Conservation (phyloP, 768 basidiomycete species). For the Trametes sanguinea region DNA sequence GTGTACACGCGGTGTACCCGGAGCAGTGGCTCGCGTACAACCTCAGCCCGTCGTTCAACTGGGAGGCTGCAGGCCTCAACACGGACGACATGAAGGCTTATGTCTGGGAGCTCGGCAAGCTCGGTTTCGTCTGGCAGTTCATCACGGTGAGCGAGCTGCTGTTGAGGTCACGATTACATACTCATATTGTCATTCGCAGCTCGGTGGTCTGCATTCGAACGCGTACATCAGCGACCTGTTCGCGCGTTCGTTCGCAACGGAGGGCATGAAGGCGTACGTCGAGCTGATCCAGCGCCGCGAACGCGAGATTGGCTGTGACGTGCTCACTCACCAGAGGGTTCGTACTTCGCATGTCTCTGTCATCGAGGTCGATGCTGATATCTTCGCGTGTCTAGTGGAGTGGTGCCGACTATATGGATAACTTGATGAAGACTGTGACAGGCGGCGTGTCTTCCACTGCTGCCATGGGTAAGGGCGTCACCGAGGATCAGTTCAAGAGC, state of each 20-base stretch:
- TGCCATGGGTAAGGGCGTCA: constrained; percentile 99
- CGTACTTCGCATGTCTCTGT: background rate
- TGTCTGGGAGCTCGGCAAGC: constrained; percentile 92
- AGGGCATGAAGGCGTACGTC: constrained; percentile 99
- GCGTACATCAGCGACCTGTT: constrained; percentile 95
- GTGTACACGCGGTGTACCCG: constrained; percentile 80
- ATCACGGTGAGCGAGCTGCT: constrained; percentile 72
- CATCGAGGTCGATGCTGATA: background rate
- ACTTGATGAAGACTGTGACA: constrained; percentile 91
- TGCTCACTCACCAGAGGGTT: constrained; percentile 96
- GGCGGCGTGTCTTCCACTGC: constrained; percentile 96
- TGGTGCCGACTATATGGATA: constrained; percentile 92
- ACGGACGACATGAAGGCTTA: constrained; percentile 84
- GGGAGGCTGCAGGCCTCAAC: constrained; percentile 90
- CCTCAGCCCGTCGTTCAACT: constrained; percentile 90
- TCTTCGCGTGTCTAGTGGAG: constrained; percentile 65
- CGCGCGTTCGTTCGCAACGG: constrained; percentile 83
- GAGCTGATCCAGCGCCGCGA: constrained; percentile 92
- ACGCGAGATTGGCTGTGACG: constrained; percentile 91
- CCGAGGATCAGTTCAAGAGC: constrained; percentile 80
- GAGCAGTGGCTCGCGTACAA: constrained; percentile 98
- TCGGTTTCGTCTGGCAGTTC: constrained; percentile 99
- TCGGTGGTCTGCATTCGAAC: constrained; percentile 96
- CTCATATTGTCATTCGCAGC: constrained; percentile 45
- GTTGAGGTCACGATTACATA: background rate